Conservation (phyloP, 352 stramenopile species). For the Phytophthora tubulina region DNA sequence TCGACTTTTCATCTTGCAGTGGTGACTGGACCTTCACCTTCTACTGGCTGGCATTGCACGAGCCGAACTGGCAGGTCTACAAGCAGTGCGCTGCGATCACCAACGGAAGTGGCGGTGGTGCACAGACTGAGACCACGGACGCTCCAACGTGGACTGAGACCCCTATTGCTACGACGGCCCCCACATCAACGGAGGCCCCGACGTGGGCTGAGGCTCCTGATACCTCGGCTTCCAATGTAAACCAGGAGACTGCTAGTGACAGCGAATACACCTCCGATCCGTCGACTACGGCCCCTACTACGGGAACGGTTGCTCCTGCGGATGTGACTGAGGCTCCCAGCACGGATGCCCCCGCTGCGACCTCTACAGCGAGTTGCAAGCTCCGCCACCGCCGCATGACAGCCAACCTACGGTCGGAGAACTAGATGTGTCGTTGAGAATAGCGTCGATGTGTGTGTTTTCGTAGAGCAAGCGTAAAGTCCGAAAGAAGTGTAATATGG, state of each 20-base stretch:
- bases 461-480: constrained; percentile 14
- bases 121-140: constrained; percentile 23
- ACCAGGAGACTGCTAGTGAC: constrained; percentile 4
- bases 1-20: constrained; percentile 62
- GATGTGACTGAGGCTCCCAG: constrained; percentile 12
- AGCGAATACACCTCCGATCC: constrained; percentile 23
- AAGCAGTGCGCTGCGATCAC: constrained; percentile 54
- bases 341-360: constrained; percentile 15
- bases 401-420: constrained; percentile 45
- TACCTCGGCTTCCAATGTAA: neutral
- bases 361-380: constrained; percentile 30
- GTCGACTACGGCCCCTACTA: constrained; percentile 11
- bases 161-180: neutral
- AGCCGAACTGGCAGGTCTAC: constrained; percentile 66
- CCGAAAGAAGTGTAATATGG: neutral
- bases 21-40: constrained; percentile 64
- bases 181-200: constrained; percentile 9
- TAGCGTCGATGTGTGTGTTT: constrained; percentile 11
- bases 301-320: constrained; percentile 11
- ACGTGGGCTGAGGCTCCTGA: constrained; percentile 7
- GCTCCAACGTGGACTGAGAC: constrained; percentile 3
- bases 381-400: constrained; percentile 35
- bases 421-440: constrained; percentile 23
- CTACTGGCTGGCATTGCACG: constrained; percentile 69
- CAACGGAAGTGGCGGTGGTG: constrained; percentile 31